Percentiles rank a stretch among this genome's conserved stretches.
phyloP scores from a whole-genome alignment of 192 early-diverging fungal genomes.

The Coemansia sp. region DNA sequence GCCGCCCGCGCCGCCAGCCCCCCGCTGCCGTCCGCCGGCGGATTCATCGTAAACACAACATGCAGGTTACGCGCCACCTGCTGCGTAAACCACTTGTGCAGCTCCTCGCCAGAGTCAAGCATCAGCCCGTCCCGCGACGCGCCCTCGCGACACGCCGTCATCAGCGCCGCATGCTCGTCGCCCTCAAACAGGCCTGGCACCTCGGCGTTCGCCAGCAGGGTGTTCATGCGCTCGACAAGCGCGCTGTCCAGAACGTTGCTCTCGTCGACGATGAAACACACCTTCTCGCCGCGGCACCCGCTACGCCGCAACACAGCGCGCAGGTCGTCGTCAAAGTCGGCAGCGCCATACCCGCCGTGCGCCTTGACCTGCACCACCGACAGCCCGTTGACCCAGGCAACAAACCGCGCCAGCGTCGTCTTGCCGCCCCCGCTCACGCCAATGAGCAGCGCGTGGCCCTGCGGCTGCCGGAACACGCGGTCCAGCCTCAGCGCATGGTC shows the following conservation, averaged over 20 bases:
- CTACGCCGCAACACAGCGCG: conserved; percentile 81
- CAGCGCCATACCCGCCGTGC: conserved; percentile 94
- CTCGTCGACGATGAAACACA: conserved; percentile 98
- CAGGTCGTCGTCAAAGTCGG: conserved; percentile 98
- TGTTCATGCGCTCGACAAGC: conserved; percentile 99
- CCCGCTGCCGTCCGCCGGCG: conserved; percentile 74
- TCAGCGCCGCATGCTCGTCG: conserved; percentile 90
- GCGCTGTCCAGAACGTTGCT: conserved; percentile 94
- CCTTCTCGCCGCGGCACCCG: conserved; percentile 97
- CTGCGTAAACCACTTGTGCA: conserved; percentile 97
- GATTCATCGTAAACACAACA: conserved; percentile 99
- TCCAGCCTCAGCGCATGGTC: conserved; percentile 98
- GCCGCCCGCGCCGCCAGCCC: conserved; percentile 84
- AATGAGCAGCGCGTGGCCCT: conserved; percentile 97
- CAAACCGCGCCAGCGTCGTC: conserved; percentile 96
- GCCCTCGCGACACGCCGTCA: conserved; percentile 94
- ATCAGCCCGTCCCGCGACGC: conserved; percentile 89
- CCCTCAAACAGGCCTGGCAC: conserved; percentile 99
- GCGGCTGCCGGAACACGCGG: conserved; percentile 95
- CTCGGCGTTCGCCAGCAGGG: conserved; percentile 96
- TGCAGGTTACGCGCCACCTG: conserved; percentile 97
- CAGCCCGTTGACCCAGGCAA: conserved; percentile 99
- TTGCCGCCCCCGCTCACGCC: conserved; percentile 98
- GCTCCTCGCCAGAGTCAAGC: conserved; percentile 91
- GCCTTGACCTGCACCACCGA: conserved; percentile 95